Percentiles rank a stretch among this genome's conserved stretches.
phyloP scores from a whole-genome alignment of 106 monocot genomes.

The Dendrobium nobile region DNA sequence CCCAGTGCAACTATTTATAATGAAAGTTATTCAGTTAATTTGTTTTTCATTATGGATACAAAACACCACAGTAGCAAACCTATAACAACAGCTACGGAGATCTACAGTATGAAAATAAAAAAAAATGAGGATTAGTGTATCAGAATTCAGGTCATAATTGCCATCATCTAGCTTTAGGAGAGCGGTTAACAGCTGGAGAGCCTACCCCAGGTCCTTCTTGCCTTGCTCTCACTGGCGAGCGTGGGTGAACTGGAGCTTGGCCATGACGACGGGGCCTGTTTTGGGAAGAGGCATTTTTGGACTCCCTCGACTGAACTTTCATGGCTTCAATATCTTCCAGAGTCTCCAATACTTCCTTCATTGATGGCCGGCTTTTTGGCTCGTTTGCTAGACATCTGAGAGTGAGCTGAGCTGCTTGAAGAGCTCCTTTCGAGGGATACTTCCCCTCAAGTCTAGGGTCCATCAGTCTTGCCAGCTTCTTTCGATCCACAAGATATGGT shows the following conservation, averaged over 20 bases:
- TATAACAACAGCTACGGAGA: not conserved
- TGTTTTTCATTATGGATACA: not conserved
- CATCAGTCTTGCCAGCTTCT: constrained; percentile 10
- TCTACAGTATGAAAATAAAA: not conserved
- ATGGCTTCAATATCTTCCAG: constrained; percentile 6
- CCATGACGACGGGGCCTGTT: not conserved
- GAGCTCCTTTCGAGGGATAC: constrained; percentile 14
- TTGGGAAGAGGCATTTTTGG: not conserved
- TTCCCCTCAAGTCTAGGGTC: constrained; percentile 14
- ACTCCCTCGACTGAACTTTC: not conserved
- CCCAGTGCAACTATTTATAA: not conserved
- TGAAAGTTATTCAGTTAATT: not conserved
- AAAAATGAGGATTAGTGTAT: not conserved
- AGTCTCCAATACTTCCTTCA: constrained; percentile 16
- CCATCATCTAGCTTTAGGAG: not conserved
- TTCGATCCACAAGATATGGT: not conserved
- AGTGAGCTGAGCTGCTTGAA: constrained; percentile 8
- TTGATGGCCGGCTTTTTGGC: constrained; percentile 7
- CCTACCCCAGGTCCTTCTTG: not conserved
- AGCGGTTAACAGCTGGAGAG: not conserved
- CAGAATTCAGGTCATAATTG: not conserved
- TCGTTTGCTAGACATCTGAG: constrained; percentile 8
- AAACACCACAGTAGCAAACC: not conserved
- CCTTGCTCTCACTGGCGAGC: not conserved
- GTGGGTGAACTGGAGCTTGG: not conserved